Evolutionary conservation across 768 basidiomycete genomes (phyloP).

Genomic region (Podaxis sp.): DNA sequence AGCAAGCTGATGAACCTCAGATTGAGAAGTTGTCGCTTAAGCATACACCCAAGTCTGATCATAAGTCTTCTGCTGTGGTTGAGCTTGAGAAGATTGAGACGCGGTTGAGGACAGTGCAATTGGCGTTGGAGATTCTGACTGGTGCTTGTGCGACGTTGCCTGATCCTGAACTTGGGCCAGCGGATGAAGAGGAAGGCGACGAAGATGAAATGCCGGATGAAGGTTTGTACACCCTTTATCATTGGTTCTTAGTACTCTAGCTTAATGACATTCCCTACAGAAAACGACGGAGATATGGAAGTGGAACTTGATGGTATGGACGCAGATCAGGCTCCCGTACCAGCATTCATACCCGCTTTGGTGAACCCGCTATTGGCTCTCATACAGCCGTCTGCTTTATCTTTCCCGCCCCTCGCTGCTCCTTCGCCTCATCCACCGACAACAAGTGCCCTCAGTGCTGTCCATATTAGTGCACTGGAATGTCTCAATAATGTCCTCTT

Average conservation of each 20-base stretch:
- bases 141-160: slow-evolving; percentile 86
- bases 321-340: slow-evolving; percentile 28
- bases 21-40: slow-evolving; percentile 62
- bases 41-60: slow-evolving; percentile 72
- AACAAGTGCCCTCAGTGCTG: slow-evolving; percentile 79
- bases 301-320: slow-evolving; percentile 45
- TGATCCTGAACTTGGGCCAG: slow-evolving; percentile 55
- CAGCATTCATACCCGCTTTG: slow-evolving; percentile 58
- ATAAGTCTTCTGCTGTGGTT: slow-evolving; percentile 65
- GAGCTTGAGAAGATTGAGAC: slow-evolving; percentile 76
- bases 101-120: slow-evolving; percentile 68
- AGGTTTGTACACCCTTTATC: slow-evolving; percentile 17
- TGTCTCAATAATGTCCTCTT: slow-evolving; percentile 90
- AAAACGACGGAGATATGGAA: slow-evolving; percentile 33
- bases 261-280: slow-evolving; percentile 4
- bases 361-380: slow-evolving; percentile 68
- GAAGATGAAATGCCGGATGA: slow-evolving; percentile 34
- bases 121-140: slow-evolving; percentile 87
- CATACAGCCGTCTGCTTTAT: slow-evolving; percentile 73
- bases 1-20: slow-evolving; percentile 50
- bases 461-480: slow-evolving; percentile 85
- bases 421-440: slow-evolving; percentile 85
- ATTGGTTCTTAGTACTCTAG: neutral
- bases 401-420: slow-evolving; percentile 72
- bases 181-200: slow-evolving; percentile 39